Base-by-base conservation (phyloP, 208 protist genomes). In the Trypanosoma melophagium region DNA sequence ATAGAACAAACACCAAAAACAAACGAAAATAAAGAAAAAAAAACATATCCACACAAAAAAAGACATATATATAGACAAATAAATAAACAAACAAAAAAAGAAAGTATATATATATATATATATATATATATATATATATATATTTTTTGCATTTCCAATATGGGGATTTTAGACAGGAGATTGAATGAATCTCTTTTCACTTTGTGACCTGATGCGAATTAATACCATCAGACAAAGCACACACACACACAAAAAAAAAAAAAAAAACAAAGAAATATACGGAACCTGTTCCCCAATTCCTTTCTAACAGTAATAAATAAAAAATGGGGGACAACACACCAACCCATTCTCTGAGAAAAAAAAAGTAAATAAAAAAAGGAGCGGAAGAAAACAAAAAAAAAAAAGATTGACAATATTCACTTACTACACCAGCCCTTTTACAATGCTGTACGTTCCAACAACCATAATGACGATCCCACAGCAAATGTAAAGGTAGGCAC, bases 391-490 rank as follows among this genome's bases (percentile, higher is more conserved):
- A 40, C 21, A 64, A 1, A 7, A 53, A 64, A 50, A 35, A 10
- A 50, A 42, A 64, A 7, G 53, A 21, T 53, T 55, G n/a, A 25
- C 12, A 21, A 35, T 24, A 5, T 31, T 55, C n/a, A 55, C 10
- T 12, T 55, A 55, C n/a, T 35, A 2, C 31, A 24, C n/a, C n/a
- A 52, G 28, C 0, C 44, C 51, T 28, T 66, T 61, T 13, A 61
- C 16, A 35, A 71, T 35, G 22, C 58, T 71, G 35, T 22, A 84
- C 8, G 83, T 90, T 47, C 81, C 83, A 28, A 93, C 85, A 13
- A 88, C 77, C 83, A 93, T 93, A 52, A 93, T 84, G 42, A 90
- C 47, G 28, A 90, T 52, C 5, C 68, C 87, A 51, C 81, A 53
- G 21, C 86, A 66, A 40, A 86, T 69, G 67, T 90, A 90, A 21